Percentiles rank a stretch among this genome's conserved stretches.
phyloP scores from a whole-genome alignment of 2,329 filamentous ascomycete species.

The Botrytis tulipae region DNA sequence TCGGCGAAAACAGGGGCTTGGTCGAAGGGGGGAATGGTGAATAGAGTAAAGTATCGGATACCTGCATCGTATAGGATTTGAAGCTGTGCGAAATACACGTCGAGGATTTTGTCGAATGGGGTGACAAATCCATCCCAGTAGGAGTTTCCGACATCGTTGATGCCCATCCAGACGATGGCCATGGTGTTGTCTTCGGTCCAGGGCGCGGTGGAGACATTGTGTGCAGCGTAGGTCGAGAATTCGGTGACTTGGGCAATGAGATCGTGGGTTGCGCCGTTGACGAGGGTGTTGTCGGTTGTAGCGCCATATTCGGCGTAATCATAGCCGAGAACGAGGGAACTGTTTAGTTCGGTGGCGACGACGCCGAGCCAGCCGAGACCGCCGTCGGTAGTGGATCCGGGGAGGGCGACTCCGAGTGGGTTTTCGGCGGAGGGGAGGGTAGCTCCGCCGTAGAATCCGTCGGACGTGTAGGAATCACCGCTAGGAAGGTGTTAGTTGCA shows the following conservation, averaged over 20 bases:
- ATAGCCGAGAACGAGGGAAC: constrained; percentile 2
- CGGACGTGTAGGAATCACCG: constrained; percentile 12
- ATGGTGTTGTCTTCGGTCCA: constrained; percentile 14
- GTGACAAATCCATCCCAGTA: constrained; percentile 13
- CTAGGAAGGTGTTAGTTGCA: not conserved
- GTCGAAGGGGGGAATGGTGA: constrained; percentile 12
- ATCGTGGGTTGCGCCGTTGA: constrained; percentile 2
- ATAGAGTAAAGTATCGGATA: constrained; percentile 3
- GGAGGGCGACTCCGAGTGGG: not conserved
- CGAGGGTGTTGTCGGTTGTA: constrained; percentile 4
- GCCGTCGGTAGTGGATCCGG: constrained; percentile 12
- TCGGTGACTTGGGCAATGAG: constrained; percentile 7
- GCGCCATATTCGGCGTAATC: constrained; percentile 17
- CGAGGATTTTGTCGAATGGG: not conserved
- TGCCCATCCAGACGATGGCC: constrained; percentile 8
- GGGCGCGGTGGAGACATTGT: not conserved
- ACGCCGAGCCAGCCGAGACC: constrained; percentile 8
- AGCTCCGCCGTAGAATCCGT: constrained; percentile 9
- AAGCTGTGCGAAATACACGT: not conserved
- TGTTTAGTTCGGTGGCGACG: constrained; percentile 11
- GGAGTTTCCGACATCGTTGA: constrained; percentile 15
- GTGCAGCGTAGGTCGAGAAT: constrained; percentile 4
- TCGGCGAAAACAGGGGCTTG: constrained; percentile 5
- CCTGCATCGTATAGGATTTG: constrained; percentile 8
- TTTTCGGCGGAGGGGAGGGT: not conserved